A percentile compares a stretch with the other conserved stretches of the same genome.
Evolutionary conservation across 768 basidiomycete species (phyloP).

Genomic region (Lentinus brumalis): DNA sequence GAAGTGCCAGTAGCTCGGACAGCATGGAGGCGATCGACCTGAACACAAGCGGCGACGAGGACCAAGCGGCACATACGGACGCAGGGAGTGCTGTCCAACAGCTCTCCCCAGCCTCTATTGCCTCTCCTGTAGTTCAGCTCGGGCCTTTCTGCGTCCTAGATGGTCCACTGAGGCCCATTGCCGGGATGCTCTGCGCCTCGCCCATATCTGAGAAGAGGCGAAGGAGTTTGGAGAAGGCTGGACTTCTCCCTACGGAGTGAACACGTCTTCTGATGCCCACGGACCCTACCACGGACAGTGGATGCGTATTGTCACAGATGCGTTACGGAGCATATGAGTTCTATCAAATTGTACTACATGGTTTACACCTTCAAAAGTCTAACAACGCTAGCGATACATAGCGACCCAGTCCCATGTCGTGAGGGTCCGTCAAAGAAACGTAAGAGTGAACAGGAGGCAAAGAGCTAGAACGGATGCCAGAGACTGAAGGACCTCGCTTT

Average conservation of each 20-base stretch:
- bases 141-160: no score
- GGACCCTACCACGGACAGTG: background rate
- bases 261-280: background rate
- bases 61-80: background rate
- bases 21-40: slow-evolving; percentile 19
- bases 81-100: background rate
- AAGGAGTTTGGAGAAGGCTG: background rate
- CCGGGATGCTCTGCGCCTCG: no score
- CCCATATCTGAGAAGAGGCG: no score
- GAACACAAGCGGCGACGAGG: background rate
- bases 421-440: background rate
- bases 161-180: no score
- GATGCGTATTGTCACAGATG: background rate
- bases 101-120: no score
- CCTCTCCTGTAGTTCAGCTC: no score
- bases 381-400: slow-evolving; percentile 10
- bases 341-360: background rate
- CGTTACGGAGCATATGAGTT: background rate
- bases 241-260: background rate
- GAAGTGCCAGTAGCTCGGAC: background rate
- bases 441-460: background rate
- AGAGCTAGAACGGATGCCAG: slow-evolving; percentile 17
- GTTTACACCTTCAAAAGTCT: background rate
- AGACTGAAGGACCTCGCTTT: slow-evolving; percentile 9
- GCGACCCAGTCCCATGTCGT: background rate